phyloP scores from a whole-genome alignment of 129 eudicot genomes.

The Escallonia rubra region DNA sequence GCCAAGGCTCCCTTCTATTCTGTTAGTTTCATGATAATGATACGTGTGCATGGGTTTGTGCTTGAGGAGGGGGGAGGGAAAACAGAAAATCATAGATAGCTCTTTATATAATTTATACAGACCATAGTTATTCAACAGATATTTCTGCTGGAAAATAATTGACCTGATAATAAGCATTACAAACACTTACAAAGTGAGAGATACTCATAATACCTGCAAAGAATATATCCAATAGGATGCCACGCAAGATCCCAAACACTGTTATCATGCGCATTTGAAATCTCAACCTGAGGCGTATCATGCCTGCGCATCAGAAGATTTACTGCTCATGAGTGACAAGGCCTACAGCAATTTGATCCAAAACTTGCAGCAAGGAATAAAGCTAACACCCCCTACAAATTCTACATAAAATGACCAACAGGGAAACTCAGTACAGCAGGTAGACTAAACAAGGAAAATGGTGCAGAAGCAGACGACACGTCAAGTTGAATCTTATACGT shows the following conservation, averaged over 20 bases:
- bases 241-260: conserved; percentile 99
- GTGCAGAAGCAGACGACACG: too few relatives aligned
- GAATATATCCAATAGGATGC: conserved; percentile 98
- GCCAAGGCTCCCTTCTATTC: too few relatives aligned
- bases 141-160: background rate
- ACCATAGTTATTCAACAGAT: too few relatives aligned
- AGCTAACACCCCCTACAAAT: background rate
- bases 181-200: background rate
- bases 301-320: conserved; percentile 46
- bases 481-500: too few relatives aligned
- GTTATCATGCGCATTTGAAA: conserved; percentile 88
- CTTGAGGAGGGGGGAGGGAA: too few relatives aligned
- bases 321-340: background rate
- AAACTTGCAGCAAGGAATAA: background rate
- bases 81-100: too few relatives aligned
- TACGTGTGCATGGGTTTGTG: too few relatives aligned
- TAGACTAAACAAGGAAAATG: background rate
- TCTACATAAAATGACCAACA: background rate
- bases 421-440: background rate
- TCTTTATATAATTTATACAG: too few relatives aligned
- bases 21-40: too few relatives aligned
- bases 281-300: conserved; percentile 90
- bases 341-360: background rate
- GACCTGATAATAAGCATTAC: background rate
- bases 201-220: conserved; percentile 65